These are phyloP conservation scores for Acanthamoeba culbertsoni DNA, from an alignment of 208 protist genomes.

Conservation along the genomic window DNA sequence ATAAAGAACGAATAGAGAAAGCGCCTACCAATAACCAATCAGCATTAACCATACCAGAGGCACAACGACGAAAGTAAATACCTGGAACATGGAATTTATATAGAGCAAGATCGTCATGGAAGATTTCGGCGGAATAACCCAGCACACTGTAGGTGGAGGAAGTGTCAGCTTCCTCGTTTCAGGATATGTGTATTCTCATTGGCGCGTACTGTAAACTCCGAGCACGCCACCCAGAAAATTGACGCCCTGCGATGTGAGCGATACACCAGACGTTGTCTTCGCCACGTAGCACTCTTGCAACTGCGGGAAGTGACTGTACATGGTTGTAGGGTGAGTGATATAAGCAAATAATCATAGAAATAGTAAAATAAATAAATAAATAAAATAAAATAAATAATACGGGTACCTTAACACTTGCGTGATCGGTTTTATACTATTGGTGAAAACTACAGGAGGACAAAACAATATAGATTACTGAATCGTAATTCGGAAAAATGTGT, in stretches of 20 bases:
- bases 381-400: too few relatives aligned
- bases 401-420: neutral
- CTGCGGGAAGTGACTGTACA: neutral
- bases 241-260: neutral
- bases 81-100: conserved; percentile 35
- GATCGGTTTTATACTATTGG: neutral
- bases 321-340: too few relatives aligned
- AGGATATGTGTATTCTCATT: neutral
- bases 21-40: neutral
- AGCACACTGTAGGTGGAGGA: neutral
- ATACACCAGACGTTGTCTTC: neutral
- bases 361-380: neutral
- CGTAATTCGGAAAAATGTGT: too few relatives aligned
- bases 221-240: neutral
- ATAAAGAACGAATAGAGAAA: neutral
- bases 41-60: neutral
- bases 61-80: neutral
- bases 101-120: conserved; percentile 26
- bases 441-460: neutral
- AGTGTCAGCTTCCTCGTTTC: neutral
- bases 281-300: conserved; percentile 13
- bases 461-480: neutral
- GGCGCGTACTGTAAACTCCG: conserved; percentile 12
- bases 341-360: neutral
- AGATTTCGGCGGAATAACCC: neutral